A percentile compares a stretch with the other conserved stretches of the same genome.
Evolutionary conservation across 176 grass and related monocot genomes (phyloP).

Genomic region (Cenchrus purpureus): DNA sequence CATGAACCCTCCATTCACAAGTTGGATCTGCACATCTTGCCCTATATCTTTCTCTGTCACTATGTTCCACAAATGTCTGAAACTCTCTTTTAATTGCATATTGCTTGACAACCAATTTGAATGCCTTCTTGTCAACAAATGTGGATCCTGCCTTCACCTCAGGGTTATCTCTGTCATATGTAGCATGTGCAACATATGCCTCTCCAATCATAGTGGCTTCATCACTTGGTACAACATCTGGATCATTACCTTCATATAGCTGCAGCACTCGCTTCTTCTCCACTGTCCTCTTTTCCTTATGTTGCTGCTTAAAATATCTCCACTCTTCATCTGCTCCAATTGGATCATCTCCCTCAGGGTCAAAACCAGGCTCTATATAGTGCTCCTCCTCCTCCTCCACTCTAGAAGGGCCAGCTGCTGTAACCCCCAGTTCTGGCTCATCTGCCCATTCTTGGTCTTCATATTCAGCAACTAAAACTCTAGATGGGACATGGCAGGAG

Average conservation of each 20-base stretch:
- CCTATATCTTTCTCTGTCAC: not conserved
- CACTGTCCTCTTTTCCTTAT: not conserved
- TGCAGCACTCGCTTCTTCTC: not conserved
- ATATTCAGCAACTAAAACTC: not conserved
- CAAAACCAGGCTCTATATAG: not conserved
- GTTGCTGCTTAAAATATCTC: slow-evolving; percentile 10
- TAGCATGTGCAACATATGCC: not conserved
- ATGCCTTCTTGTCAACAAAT: slow-evolving; percentile 34
- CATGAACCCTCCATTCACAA: slow-evolving; percentile 20
- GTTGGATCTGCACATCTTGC: not conserved
- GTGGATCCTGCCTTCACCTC: not conserved
- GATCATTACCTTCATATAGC: not conserved
- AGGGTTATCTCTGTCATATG: slow-evolving; percentile 22
- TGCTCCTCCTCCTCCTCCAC: not conserved
- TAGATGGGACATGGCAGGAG: not conserved
- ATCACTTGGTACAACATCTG: not conserved
- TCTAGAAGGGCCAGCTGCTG: not conserved
- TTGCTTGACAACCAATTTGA: not conserved
- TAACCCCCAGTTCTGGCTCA: not conserved
- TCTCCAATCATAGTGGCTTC: not conserved
- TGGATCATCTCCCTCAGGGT: no score
- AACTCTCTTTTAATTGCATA: slow-evolving; percentile 39
- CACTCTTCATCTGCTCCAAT: slow-evolving; percentile 13
- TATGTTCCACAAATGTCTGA: not conserved
- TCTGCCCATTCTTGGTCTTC: not conserved